These are phyloP conservation scores for Casuarina glauca DNA, from an alignment of 306 rosid species.

Conservation along the genomic window DNA sequence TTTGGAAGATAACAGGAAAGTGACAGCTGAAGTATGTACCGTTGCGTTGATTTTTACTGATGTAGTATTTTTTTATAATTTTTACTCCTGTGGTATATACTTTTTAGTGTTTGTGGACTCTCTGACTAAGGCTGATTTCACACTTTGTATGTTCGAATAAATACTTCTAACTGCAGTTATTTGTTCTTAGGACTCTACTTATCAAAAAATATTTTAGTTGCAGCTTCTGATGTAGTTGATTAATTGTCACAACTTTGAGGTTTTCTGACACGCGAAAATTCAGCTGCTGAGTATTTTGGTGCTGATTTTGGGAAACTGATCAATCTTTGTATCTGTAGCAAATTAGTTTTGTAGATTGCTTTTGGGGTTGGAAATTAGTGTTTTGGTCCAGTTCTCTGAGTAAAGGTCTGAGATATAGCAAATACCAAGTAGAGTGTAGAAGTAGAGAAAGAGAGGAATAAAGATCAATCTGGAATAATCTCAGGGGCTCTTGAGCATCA, in stretches of 20 bases:
- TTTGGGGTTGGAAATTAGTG: not conserved
- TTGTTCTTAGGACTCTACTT: not conserved
- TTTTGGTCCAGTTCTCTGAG: not conserved
- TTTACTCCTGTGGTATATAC: not conserved
- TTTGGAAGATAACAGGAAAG: conserved; percentile 60
- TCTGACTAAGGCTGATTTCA: not conserved
- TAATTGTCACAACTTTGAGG: not conserved
- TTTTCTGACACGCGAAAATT: not conserved
- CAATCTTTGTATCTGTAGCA: not conserved
- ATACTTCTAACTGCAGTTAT: not conserved
- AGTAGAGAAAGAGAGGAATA: not conserved
- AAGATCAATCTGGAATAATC: not conserved
- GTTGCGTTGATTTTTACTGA: conserved; percentile 10
- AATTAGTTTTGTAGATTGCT: not conserved
- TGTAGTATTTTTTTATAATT: not conserved
- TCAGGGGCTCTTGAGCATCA: not conserved
- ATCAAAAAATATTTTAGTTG: not conserved
- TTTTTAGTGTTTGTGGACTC: not conserved
- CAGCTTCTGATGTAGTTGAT: not conserved
- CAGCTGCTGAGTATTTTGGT: not conserved
- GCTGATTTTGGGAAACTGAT: not conserved
- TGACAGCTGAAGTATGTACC: conserved; percentile 53
- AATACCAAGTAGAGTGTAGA: too few species aligned
- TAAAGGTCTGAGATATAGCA: too few species aligned
- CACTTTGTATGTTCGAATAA: not conserved